These are phyloP conservation scores for Lactifluus piperatus DNA, from an alignment of 768 basidiomycete genomes.

Conservation along the genomic window DNA sequence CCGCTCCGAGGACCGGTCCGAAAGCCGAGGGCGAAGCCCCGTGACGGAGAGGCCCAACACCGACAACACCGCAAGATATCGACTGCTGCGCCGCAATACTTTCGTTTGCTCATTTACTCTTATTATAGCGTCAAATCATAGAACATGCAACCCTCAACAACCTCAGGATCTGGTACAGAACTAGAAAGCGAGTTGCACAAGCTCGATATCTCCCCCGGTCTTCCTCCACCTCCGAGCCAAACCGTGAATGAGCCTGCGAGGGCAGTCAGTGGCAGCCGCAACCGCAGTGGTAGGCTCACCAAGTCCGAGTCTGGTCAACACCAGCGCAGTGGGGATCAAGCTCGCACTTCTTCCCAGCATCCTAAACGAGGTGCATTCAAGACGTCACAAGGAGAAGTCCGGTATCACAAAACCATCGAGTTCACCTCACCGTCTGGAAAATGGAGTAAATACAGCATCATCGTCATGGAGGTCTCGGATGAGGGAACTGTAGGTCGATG, in stretches of 20 bases:
- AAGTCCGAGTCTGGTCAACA: neutral
- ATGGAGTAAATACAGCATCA: slow-evolving; percentile 42
- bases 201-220: neutral
- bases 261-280: too few species aligned
- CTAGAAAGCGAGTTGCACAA: neutral
- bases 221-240: neutral
- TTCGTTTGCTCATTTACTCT: neutral
- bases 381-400: slow-evolving; percentile 42
- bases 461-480: too few species aligned
- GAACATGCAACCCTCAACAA: neutral
- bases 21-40: too few species aligned
- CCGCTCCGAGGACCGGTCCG: too few species aligned
- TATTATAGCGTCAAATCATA: neutral
- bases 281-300: neutral
- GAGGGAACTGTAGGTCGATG: too few species aligned
- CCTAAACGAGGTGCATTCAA: neutral
- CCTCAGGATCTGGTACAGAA: neutral
- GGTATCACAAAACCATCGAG: slow-evolving; percentile 63
- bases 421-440: slow-evolving; percentile 34
- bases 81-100: neutral
- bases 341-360: neutral
- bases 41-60: too few species aligned
- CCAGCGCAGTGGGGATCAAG: neutral
- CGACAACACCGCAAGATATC: too few species aligned
- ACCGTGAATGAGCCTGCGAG: too few species aligned